Conservation (phyloP, 805 yeast species). For the Candida arabinofermentans region DNA sequence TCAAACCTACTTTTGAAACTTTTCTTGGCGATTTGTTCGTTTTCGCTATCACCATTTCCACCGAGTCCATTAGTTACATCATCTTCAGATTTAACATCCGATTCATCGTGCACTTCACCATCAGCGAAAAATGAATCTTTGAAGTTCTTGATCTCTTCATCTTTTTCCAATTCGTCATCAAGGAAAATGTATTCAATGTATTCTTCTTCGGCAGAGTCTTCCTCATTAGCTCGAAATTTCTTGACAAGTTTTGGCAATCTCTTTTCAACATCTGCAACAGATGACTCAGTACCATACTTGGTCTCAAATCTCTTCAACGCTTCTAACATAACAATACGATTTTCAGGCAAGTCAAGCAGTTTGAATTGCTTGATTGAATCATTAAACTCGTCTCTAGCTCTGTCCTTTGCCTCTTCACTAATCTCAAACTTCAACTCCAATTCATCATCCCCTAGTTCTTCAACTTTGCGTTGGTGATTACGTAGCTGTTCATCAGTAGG, state of each 20-base stretch:
- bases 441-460: constrained; percentile 29
- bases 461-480: constrained; percentile 25
- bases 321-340: constrained; percentile 50
- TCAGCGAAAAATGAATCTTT: constrained; percentile 2
- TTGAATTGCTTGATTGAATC: constrained; percentile 47
- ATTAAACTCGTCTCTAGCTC: constrained; percentile 54
- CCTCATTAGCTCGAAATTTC: constrained; percentile 34
- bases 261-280: constrained; percentile 33
- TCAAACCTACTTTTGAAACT: constrained; percentile 4
- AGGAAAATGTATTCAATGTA: constrained; percentile 63
- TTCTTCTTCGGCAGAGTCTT: constrained; percentile 49
- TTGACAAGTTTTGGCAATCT: constrained; percentile 55
- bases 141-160: constrained; percentile 10
- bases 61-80: neutral
- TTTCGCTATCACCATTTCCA: constrained; percentile 5
- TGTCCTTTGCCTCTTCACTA: constrained; percentile 38
- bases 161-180: constrained; percentile 42
- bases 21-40: neutral
- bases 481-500: constrained; percentile 53
- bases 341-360: constrained; percentile 32
- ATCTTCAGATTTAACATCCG: neutral
- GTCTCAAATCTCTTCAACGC: constrained; percentile 64
- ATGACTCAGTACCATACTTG: constrained; percentile 48
- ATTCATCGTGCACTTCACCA: constrained; percentile 4
- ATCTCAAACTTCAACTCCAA: constrained; percentile 50